Conservation (phyloP, 208 protist genomes). For the Blastocrithidia nonstop region DNA sequence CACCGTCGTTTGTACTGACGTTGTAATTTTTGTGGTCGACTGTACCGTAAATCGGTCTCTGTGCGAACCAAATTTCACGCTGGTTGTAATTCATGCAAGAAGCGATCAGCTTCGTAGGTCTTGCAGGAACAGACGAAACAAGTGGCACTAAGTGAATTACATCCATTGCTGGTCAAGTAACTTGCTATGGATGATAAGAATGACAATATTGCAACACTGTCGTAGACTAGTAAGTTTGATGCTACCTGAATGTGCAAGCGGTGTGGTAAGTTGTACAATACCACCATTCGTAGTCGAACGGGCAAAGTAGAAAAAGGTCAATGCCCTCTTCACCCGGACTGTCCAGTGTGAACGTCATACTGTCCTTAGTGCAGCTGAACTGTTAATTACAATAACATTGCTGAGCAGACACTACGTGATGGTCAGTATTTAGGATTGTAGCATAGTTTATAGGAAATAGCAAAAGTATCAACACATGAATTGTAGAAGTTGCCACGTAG, state of each 20-base stretch:
- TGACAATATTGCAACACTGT: conserved; percentile 31
- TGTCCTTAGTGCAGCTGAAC: conserved; percentile 54
- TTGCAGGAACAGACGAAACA: conserved; percentile 25
- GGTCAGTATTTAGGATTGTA: conserved; percentile 61
- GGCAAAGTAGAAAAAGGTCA: conserved; percentile 50
- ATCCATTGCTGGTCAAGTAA: conserved; percentile 26
- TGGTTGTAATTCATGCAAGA: conserved; percentile 60
- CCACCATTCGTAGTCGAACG: conserved; percentile 59
- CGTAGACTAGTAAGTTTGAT: conserved; percentile 48
- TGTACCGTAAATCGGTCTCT: conserved; percentile 68
- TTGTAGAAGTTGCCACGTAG: conserved; percentile 21
- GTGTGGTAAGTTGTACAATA: conserved; percentile 41
- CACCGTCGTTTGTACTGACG: conserved; percentile 74
- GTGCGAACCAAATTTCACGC: conserved; percentile 72
- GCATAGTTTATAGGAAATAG: background rate
- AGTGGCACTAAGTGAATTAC: conserved; percentile 8
- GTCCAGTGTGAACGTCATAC: conserved; percentile 24
- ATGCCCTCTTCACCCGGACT: conserved; percentile 33
- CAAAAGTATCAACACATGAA: conserved; percentile 6
- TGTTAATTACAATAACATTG: conserved; percentile 30
- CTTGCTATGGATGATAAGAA: conserved; percentile 26
- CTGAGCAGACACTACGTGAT: conserved; percentile 11
- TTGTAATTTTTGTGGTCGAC: conserved; percentile 58
- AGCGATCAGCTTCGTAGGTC: conserved; percentile 53
- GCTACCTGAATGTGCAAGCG: conserved; percentile 55